Evolutionary conservation across 2,329 filamentous ascomycete species (phyloP).

Genomic region (Diplodia scrobiculata): DNA sequence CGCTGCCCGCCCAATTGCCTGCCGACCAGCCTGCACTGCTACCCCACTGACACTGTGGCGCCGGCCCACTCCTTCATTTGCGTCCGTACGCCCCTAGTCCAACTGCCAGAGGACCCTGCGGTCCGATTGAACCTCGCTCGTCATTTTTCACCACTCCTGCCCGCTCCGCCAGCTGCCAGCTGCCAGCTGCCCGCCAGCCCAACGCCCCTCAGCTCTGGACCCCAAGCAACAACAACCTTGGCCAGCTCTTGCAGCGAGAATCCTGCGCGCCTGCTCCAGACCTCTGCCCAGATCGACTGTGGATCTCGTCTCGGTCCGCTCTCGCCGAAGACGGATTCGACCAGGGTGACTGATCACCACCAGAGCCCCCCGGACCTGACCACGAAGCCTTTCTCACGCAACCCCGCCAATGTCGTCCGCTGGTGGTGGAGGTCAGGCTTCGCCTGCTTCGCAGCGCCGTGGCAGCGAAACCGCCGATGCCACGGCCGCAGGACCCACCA

Average conservation of each 20-base stretch:
- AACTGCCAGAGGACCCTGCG: conserved; percentile 5
- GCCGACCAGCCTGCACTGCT: conserved; percentile 2
- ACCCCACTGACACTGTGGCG: conserved; percentile 25
- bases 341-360: conserved; percentile 11
- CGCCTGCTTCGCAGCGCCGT: conserved; percentile 20
- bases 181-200: too few species aligned
- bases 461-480: not conserved
- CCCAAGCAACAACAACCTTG: not conserved
- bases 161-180: not conserved
- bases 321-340: conserved; percentile 16
- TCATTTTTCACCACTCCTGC: not conserved
- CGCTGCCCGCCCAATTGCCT: conserved; percentile 11
- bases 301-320: conserved; percentile 29
- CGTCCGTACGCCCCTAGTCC: conserved; percentile 8
- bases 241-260: not conserved
- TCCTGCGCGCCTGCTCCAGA: conserved; percentile 4
- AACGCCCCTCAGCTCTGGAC: not conserved
- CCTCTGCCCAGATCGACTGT: conserved; percentile 24
- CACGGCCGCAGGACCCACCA: conserved; percentile 1
- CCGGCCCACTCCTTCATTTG: conserved; percentile 26
- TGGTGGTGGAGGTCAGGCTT: not conserved
- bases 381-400: not conserved
- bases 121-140: conserved; percentile 9
- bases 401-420: conserved; percentile 17
- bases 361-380: conserved; percentile 3